Conservation (phyloP, 2,329 filamentous ascomycete genomes). For the Stylonectria norvegica region DNA sequence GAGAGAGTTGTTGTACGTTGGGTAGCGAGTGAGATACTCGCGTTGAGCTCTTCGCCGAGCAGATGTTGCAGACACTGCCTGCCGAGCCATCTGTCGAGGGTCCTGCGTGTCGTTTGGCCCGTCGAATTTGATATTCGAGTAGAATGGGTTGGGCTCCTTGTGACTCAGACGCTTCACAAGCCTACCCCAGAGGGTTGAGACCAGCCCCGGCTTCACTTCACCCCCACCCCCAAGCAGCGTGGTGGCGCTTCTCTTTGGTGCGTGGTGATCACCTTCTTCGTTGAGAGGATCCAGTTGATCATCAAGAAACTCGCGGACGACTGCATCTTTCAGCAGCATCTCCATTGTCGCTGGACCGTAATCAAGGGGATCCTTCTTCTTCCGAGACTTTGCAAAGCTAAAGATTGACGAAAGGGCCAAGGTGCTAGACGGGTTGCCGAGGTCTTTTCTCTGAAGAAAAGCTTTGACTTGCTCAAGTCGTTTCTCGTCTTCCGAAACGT, state of each 20-base stretch:
- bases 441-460: constrained; percentile 86
- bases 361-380: constrained; percentile 77
- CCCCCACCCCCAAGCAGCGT: constrained; percentile 38
- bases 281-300: constrained; percentile 39
- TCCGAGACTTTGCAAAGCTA: constrained; percentile 55
- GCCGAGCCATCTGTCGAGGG: constrained; percentile 81
- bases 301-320: constrained; percentile 91
- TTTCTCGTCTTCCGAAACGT: constrained; percentile 97
- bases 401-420: constrained; percentile 72
- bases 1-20: constrained; percentile 87
- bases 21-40: constrained; percentile 83
- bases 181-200: constrained; percentile 61
- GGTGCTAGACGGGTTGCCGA: constrained; percentile 69
- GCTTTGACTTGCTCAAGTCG: constrained; percentile 93
- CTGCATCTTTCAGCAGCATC: constrained; percentile 93
- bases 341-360: constrained; percentile 90
- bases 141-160: constrained; percentile 90
- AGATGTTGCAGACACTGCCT: constrained; percentile 80
- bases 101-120: constrained; percentile 75
- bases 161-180: constrained; percentile 55
- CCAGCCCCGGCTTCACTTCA: constrained; percentile 52
- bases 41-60: constrained; percentile 83
- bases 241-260: constrained; percentile 30
- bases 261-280: constrained; percentile 31
- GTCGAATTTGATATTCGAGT: constrained; percentile 69